These are phyloP conservation scores for Blastomyces parvus DNA, from an alignment of 2,329 filamentous ascomycete species.

Conservation along the genomic window DNA sequence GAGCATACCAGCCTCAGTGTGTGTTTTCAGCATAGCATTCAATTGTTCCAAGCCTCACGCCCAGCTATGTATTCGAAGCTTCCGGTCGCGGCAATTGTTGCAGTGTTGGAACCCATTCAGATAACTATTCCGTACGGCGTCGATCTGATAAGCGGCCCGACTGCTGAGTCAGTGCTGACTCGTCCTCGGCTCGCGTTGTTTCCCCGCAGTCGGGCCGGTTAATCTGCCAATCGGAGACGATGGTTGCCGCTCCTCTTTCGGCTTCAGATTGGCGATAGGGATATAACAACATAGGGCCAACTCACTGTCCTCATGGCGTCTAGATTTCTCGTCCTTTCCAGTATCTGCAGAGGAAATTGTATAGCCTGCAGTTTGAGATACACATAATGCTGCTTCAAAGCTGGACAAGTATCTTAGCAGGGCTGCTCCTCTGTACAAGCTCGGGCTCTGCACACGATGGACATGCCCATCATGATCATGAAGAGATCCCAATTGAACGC, in stretches of 20 bases:
- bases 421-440: conserved; percentile 27
- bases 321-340: not conserved
- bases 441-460: conserved; percentile 29
- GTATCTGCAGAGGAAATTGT: not conserved
- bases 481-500: conserved; percentile 31
- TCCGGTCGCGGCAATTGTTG: too few species aligned
- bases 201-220: too few species aligned
- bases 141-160: too few species aligned
- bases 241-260: not conserved
- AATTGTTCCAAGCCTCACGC: too few species aligned
- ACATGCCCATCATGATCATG: conserved; percentile 32
- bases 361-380: not conserved
- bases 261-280: not conserved
- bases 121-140: too few species aligned
- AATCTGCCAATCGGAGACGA: not conserved
- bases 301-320: not conserved
- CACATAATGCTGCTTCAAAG: conserved; percentile 1
- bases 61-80: too few species aligned
- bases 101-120: too few species aligned
- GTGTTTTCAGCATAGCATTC: too few species aligned
- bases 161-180: too few species aligned
- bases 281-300: not conserved
- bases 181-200: too few species aligned
- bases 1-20: too few species aligned
- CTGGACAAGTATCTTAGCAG: conserved; percentile 17